Base-by-base conservation (phyloP, 768 basidiomycete genomes). In the Hysterangium stoloniferum region DNA sequence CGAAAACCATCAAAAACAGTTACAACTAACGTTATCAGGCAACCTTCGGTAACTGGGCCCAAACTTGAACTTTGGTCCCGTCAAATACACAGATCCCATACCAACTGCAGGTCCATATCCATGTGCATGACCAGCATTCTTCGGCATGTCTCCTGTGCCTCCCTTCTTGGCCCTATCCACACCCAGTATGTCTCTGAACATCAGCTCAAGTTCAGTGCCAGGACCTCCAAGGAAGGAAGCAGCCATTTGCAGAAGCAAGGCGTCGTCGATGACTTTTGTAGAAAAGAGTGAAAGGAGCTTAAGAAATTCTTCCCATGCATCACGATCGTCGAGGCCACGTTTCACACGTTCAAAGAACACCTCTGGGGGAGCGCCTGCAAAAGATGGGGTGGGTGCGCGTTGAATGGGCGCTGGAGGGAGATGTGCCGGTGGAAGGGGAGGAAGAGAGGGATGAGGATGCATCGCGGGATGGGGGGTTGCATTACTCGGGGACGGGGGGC, bases 301-400 rank as follows among this genome's bases (percentile, higher is more conserved):
- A 60, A 98, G 71, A 66, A 98, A 98, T 58, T 98, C 95, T 59
- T 96, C 92, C 59, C 88, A 91, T 32, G 80, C 74, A 46, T 86
- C 86, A 53, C 79, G 76, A 63, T 72, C 78, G 61, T 88, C 88
- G 6, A 91, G 66, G 0, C 80, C 71, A 57, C 82, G 84, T 66
- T 87, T 95, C 56, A 92, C 88, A 35, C 88, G 81, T 61, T 98
- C 96, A 62, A 98, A 98, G 74, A 98, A 98, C 11, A 86, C 25
- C 22, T 50, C 48, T 6, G 48, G 48, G 29, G 35, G 48, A 2
- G 48, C 36, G 24, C 24, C 36, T 13, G 41, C n/a, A 17, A 15
- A 20, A 15, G 24, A 17, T 19, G 38, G 32, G 9, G 46, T 34
- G 4, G 46, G 29, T 5, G n/a, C 20, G 4, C 35, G 46, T 9